phyloP scores from a whole-genome alignment of 2,329 filamentous ascomycete species.

The Dactylellina cionopaga region DNA sequence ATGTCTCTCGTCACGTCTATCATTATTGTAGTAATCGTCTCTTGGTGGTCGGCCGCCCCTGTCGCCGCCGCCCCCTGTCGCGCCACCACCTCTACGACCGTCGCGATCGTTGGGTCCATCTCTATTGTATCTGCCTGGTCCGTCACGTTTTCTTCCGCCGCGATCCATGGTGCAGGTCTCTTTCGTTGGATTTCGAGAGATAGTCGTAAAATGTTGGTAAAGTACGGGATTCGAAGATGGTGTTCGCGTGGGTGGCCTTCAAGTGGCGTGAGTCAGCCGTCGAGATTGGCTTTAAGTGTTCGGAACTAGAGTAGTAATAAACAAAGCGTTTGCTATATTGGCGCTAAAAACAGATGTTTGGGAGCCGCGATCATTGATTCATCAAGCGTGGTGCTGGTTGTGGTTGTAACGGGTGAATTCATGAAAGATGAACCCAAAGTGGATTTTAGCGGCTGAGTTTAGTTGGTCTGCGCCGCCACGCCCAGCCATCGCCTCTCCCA shows the following conservation, averaged over 20 bases:
- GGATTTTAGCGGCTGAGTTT: neutral
- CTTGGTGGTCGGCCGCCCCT: constrained; percentile 8
- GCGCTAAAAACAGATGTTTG: too few species aligned
- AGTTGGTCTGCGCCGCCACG: constrained; percentile 24
- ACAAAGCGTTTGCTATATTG: too few species aligned
- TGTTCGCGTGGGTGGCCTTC: neutral
- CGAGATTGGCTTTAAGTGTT: too few species aligned
- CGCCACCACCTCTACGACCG: neutral
- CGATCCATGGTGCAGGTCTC: constrained; percentile 23
- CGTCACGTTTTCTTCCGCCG: constrained; percentile 38
- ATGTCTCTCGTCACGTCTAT: constrained; percentile 29
- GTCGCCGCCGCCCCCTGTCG: neutral
- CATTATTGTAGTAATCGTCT: constrained; percentile 46
- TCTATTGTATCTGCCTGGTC: constrained; percentile 7
- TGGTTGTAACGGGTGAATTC: too few species aligned
- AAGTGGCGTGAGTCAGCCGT: neutral
- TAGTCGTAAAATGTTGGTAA: too few species aligned
- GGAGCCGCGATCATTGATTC: too few species aligned
- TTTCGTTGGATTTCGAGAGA: neutral
- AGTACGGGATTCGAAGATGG: neutral
- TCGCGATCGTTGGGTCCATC: constrained; percentile 4
- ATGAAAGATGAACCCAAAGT: constrained; percentile 15
- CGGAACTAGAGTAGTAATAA: too few species aligned
- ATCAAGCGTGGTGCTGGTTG: too few species aligned
- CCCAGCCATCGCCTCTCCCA: constrained; percentile 34